phyloP scores from a whole-genome alignment of 129 eudicot genomes.

The Calendula officinalis region DNA sequence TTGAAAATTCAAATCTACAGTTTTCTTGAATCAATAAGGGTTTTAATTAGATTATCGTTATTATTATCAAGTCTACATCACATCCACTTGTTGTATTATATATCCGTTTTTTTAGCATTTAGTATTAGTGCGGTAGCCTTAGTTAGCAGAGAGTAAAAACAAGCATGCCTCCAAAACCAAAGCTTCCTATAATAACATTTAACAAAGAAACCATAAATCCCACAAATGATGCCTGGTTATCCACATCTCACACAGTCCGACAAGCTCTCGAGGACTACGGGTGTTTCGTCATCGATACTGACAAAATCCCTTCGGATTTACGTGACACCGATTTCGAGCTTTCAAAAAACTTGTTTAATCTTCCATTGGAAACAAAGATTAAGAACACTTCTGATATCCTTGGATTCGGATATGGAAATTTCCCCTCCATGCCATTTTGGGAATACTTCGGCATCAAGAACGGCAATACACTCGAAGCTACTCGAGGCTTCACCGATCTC shows the following conservation, averaged over 20 bases:
- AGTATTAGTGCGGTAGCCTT: too few relatives aligned
- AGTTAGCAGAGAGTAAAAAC: too few relatives aligned
- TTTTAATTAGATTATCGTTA: too few relatives aligned
- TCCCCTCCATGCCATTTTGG: slow-evolving; percentile 44
- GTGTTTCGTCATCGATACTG: slow-evolving; percentile 42
- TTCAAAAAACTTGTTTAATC: slow-evolving; percentile 38
- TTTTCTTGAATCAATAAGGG: too few relatives aligned
- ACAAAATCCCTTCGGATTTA: slow-evolving; percentile 31
- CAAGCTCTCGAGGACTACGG: slow-evolving; percentile 56
- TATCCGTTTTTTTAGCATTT: too few relatives aligned
- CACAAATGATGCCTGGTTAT: slow-evolving; percentile 31
- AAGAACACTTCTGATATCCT: slow-evolving; percentile 45
- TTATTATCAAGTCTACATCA: too few relatives aligned
- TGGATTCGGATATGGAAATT: slow-evolving; percentile 53
- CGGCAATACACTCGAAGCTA: slow-evolving; percentile 39
- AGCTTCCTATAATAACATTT: slow-evolving; percentile 41
- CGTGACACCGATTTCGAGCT: slow-evolving; percentile 34
- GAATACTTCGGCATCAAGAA: slow-evolving; percentile 57
- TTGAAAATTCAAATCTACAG: too few relatives aligned
- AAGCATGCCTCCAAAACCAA: slow-evolving; percentile 19
- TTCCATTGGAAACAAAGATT: slow-evolving; percentile 45
- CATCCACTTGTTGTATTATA: too few relatives aligned
- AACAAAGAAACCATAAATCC: slow-evolving; percentile 30
- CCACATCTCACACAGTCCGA: slow-evolving; percentile 29
- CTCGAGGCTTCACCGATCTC: slow-evolving; percentile 45